Evolutionary conservation across 768 basidiomycete genomes (phyloP), one percentile per base, ranked within the genome.

Genomic region (Galerina marginata): DNA sequence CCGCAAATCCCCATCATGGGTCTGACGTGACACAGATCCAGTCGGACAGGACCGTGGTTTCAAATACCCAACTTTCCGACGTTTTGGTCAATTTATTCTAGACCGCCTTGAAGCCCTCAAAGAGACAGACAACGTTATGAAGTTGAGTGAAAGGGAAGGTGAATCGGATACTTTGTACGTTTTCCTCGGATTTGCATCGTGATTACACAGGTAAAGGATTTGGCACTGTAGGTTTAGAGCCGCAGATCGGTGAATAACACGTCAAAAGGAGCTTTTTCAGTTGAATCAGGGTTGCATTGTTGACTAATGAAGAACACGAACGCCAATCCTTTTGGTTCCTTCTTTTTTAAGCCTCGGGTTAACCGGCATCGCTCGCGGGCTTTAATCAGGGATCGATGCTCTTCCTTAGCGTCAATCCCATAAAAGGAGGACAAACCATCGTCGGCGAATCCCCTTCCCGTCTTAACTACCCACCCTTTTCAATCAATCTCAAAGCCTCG

Each of bases 301-400:
- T 38, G 47, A 46, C 44, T 63, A 53, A 53, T 53, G 38, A 37
- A 53, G 38, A 53, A 38, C 37, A 40, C 48, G 66, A 66, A 67
- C 72, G 72, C 73, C 71, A 74, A 74, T 74, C 75, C 69, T 15
- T 33, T 26, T 15, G 15, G 25, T 26, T 9, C 26, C 47, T 69
- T 61, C 67, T 62, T 61, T 42, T 63, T 66, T 64, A 33, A 60
- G 68, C 52, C 61, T 69, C 64, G 61, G 63, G 57, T 53, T 70
- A 64, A 52, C 67, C 71, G 74, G 67, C 56, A 60, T 64, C 62
- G 47, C 60, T 57, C 38, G 25, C 9, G 38, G 39, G 25, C 38
- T 26, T 40, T 53, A 16, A 7, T 33, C 29, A 33, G 29, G 5
- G 5, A 33, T 33, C 38, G 29, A n/a, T 48, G 20, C 43, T 48